These are phyloP conservation scores for Lecanicillium sp. DNA, from an alignment of 2,329 filamentous ascomycete genomes.

Conservation along the genomic window DNA sequence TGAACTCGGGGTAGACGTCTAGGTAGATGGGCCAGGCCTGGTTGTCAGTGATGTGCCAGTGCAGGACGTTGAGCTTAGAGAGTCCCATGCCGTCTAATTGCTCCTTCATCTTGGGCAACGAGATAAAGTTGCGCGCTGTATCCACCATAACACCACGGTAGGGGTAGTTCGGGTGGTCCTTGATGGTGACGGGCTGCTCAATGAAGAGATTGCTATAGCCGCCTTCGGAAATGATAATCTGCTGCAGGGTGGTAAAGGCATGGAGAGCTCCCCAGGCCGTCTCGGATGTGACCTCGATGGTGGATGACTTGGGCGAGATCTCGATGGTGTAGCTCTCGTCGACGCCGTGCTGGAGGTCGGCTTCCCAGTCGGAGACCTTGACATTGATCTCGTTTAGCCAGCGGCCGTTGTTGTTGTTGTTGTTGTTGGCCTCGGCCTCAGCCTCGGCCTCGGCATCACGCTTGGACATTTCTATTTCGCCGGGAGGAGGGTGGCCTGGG, in stretches of 20 bases:
- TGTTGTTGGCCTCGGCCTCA: background rate
- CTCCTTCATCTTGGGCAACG: slow-evolving; percentile 40
- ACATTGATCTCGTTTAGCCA: slow-evolving; percentile 35
- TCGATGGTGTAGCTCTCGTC: slow-evolving; percentile 47
- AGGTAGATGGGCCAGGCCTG: slow-evolving; percentile 49
- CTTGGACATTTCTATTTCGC: slow-evolving; percentile 21
- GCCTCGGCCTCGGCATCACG: slow-evolving; percentile 11
- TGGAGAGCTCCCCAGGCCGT: slow-evolving; percentile 47
- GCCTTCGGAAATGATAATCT: slow-evolving; percentile 41
- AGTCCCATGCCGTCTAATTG: slow-evolving; percentile 46
- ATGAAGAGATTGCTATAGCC: slow-evolving; percentile 32
- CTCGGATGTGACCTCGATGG: slow-evolving; percentile 36
- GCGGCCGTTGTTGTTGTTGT: slow-evolving; percentile 11
- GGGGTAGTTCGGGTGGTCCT: slow-evolving; percentile 41
- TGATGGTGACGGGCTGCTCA: slow-evolving; percentile 43
- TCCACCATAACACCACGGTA: slow-evolving; percentile 49
- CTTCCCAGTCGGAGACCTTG: slow-evolving; percentile 32
- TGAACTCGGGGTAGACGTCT: slow-evolving; percentile 40
- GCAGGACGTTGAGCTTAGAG: slow-evolving; percentile 48
- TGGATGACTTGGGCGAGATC: slow-evolving; percentile 27
- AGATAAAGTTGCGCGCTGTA: slow-evolving; percentile 45
- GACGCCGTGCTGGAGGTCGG: slow-evolving; percentile 44
- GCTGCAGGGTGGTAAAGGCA: slow-evolving; percentile 49
- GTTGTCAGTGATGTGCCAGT: slow-evolving; percentile 47
- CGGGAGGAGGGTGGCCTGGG: slow-evolving; percentile 27